A percentile compares a stretch with the other conserved stretches of the same genome.
Conservation (phyloP, 31 red algal species). For the Odonthalia washingtoniensis region DNA sequence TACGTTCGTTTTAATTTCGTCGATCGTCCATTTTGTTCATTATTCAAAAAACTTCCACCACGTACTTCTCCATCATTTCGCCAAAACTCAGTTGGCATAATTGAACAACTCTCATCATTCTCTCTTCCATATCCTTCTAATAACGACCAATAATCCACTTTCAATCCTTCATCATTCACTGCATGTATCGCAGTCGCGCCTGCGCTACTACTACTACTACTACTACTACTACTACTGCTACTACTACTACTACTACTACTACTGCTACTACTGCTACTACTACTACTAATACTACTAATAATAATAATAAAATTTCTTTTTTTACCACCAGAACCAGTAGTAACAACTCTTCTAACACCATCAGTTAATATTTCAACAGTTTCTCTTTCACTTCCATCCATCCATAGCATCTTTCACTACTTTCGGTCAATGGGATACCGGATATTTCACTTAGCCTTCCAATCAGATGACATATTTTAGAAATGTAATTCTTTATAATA, state of each 20-base stretch:
- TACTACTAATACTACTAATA: too few species aligned
- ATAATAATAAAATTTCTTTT: too few species aligned
- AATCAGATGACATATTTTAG: too few species aligned
- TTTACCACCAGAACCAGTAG: too few species aligned
- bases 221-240: too few species aligned
- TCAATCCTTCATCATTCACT: slow-evolving; percentile 42
- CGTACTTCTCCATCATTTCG: slow-evolving; percentile 39
- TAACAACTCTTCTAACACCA: too few species aligned
- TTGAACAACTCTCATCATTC: slow-evolving; percentile 38
- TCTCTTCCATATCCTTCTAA: slow-evolving; percentile 70
- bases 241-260: too few species aligned
- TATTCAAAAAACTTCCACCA: background rate
- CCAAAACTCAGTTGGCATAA: slow-evolving; percentile 36
- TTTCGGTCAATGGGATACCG: too few species aligned
- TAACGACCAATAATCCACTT: slow-evolving; percentile 62
- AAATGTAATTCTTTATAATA: too few species aligned
- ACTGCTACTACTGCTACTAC: too few species aligned
- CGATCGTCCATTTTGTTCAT: slow-evolving; percentile 8
- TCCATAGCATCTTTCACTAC: slow-evolving; percentile 54
- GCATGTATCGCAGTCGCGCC: slow-evolving; percentile 18
- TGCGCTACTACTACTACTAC: background rate
- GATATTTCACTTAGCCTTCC: too few species aligned
- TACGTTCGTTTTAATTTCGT: slow-evolving; percentile 62
- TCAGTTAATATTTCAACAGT: slow-evolving; percentile 18
- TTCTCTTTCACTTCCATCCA: slow-evolving; percentile 33